Evolutionary conservation across 2,329 filamentous ascomycete species (phyloP).

Genomic region (Berkeleyomyces basicola): DNA sequence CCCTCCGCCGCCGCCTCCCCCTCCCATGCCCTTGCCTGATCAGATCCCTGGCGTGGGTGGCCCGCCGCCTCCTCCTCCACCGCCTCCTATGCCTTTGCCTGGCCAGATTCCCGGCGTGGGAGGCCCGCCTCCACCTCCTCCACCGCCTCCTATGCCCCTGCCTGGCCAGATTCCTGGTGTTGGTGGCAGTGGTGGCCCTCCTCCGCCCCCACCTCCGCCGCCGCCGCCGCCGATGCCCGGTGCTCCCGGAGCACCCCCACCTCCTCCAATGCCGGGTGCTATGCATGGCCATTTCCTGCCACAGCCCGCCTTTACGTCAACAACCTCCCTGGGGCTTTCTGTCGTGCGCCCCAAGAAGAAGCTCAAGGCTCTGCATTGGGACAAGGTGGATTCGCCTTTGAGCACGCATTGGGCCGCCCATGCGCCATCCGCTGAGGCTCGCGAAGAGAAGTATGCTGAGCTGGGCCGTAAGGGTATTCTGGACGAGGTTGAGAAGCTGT

Average conservation of each 20-base stretch:
- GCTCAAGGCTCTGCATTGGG: slow-evolving; percentile 97
- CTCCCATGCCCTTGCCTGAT: slow-evolving; percentile 22
- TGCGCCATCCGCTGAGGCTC: slow-evolving; percentile 67
- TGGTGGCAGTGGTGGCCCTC: slow-evolving; percentile 24
- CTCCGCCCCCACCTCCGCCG: slow-evolving; percentile 22
- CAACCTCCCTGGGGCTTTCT: slow-evolving; percentile 49
- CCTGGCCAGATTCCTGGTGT: slow-evolving; percentile 22
- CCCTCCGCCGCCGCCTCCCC: slow-evolving; percentile 24
- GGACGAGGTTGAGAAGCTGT: slow-evolving; percentile 93
- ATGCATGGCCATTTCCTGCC: slow-evolving; percentile 64
- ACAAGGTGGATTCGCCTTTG: slow-evolving; percentile 86
- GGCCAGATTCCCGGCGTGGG: slow-evolving; percentile 17
- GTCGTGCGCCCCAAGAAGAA: slow-evolving; percentile 94
- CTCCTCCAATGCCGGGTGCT: slow-evolving; percentile 49
- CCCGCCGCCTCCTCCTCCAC: slow-evolving; percentile 36
- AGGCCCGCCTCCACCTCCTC: slow-evolving; percentile 24
- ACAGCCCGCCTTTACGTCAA: slow-evolving; percentile 37
- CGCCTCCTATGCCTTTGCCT: slow-evolving; percentile 28
- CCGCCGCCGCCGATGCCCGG: slow-evolving; percentile 25
- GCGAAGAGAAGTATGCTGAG: slow-evolving; percentile 91
- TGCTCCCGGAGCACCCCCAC: slow-evolving; percentile 32
- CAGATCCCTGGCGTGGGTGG: slow-evolving; percentile 25
- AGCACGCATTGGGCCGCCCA: slow-evolving; percentile 87
- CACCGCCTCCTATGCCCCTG: slow-evolving; percentile 24
- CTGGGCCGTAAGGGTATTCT: slow-evolving; percentile 87